Evolutionary conservation across 2,329 filamentous ascomycete genomes (phyloP).

Genomic region (Penicillium hesseltinei): DNA sequence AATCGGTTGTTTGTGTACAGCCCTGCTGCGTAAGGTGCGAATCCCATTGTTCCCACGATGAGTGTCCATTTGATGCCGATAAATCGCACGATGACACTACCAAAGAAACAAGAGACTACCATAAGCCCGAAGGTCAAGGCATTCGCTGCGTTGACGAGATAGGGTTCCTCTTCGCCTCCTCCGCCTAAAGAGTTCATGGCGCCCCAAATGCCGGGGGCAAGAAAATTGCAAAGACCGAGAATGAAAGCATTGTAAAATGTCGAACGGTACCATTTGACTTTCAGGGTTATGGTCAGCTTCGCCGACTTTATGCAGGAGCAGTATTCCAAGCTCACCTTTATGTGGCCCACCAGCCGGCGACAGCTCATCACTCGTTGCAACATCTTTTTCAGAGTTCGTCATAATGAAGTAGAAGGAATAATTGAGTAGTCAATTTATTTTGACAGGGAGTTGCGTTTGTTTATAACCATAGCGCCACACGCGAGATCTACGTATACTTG

Average conservation of each 20-base stretch:
- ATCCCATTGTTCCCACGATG: slow-evolving; percentile 70
- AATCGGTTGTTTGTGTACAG: slow-evolving; percentile 71
- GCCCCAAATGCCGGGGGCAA: slow-evolving; percentile 69
- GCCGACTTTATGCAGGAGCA: too few relatives aligned
- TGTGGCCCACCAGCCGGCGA: background rate
- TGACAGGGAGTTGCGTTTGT: background rate
- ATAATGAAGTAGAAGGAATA: slow-evolving; percentile 1
- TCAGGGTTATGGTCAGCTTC: background rate
- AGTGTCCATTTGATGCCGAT: slow-evolving; percentile 70
- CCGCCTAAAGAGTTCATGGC: slow-evolving; percentile 73
- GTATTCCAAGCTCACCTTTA: slow-evolving; percentile 12
- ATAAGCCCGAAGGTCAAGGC: slow-evolving; percentile 70
- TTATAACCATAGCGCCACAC: background rate
- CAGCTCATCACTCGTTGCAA: slow-evolving; percentile 19
- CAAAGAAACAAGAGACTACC: slow-evolving; percentile 68
- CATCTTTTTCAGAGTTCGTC: slow-evolving; percentile 18
- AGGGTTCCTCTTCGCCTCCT: slow-evolving; percentile 63
- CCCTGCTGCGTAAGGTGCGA: slow-evolving; percentile 68
- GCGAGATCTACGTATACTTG: slow-evolving; percentile 1
- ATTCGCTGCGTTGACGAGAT: slow-evolving; percentile 69
- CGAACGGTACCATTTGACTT: slow-evolving; percentile 67
- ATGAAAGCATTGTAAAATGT: slow-evolving; percentile 72
- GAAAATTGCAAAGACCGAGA: slow-evolving; percentile 68
- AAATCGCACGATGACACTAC: slow-evolving; percentile 61
- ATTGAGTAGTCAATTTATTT: background rate